Evolutionary conservation across 441 rosid species (phyloP), one percentile per base, ranked within the genome.

Genomic region (Brassica balearica): DNA sequence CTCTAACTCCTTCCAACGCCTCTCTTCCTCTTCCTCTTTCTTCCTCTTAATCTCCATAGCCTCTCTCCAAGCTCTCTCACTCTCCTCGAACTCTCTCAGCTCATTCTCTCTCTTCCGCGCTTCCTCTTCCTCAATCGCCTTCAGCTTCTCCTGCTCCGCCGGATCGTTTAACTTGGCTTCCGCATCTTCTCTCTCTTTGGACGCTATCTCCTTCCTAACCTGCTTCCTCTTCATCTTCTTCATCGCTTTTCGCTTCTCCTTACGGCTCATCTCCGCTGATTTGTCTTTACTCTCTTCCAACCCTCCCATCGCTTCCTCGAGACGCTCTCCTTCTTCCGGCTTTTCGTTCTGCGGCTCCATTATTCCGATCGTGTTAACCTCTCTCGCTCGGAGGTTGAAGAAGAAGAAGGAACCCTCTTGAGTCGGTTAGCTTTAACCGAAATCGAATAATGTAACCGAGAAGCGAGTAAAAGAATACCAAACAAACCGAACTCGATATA

Each of bases 201-300:
- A 86, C 58, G 97, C 96, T 19, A 77, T 78, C 84, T 91, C 97
- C 83, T 80, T 92, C 86, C 98, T 83, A 75, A 76, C 17, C 66
- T 85, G 90, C 87, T 84, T 92, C 88, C 98, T 86, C 90, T 87
- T 95, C 86, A 77, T 12, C 86, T 87, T 93, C 87, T 96, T 96
- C 86, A 72, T 75, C 82, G 86, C 88, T 87, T 90, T 96, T 84
- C 94, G 75, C 88, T 91, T 96, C 78, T 89, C 97, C 82, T 86
- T 90, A 78, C 98, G 86, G 78, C 82, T 82, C 84, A 75, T 75
- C 78, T 74, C 65, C 84, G 68, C 46, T 59, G 65, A 12, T 73
- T 70, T 78, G 84, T 82, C 84, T 80, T 82, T 84, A 76, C 80
- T 68, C 83, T 85, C 87, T 78, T 84, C 90, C 74, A 83, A 83